Conservation (phyloP, 2,329 filamentous ascomycete genomes). For the Fusarium dlaminii region DNA sequence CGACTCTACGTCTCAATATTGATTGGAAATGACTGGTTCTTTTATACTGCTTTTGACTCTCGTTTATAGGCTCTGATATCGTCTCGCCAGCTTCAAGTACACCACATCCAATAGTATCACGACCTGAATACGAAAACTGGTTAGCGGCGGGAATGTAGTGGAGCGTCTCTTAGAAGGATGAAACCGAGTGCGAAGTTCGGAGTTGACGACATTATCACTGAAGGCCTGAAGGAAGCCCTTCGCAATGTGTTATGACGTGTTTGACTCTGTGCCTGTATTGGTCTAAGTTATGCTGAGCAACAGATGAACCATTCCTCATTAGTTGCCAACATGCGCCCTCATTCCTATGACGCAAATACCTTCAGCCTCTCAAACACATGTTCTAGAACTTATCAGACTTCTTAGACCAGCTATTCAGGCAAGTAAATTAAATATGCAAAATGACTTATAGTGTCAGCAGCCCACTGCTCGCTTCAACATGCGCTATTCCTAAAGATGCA, state of each 20-base stretch:
- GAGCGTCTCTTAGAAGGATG: background rate
- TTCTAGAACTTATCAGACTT: background rate
- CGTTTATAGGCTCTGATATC: background rate
- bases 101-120: background rate
- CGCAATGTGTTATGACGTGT: background rate
- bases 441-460: conserved; percentile 31
- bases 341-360: conserved; percentile 2
- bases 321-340: background rate
- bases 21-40: background rate
- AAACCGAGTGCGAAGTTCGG: conserved; percentile 25
- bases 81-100: background rate
- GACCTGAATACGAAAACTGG: conserved; percentile 31
- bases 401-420: conserved; percentile 21
- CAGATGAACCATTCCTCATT: background rate
- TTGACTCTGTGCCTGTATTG: background rate
- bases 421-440: conserved; percentile 39
- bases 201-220: background rate
- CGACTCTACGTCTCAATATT: background rate
- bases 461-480: conserved; percentile 40
- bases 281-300: background rate
- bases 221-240: background rate
- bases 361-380: background rate
- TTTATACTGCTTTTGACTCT: background rate
- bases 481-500: conserved; percentile 33
- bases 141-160: conserved; percentile 22